These are phyloP conservation scores for Tetradesmus obliquus DNA, from an alignment of 139 green algal genomes.

Conservation along the genomic window DNA sequence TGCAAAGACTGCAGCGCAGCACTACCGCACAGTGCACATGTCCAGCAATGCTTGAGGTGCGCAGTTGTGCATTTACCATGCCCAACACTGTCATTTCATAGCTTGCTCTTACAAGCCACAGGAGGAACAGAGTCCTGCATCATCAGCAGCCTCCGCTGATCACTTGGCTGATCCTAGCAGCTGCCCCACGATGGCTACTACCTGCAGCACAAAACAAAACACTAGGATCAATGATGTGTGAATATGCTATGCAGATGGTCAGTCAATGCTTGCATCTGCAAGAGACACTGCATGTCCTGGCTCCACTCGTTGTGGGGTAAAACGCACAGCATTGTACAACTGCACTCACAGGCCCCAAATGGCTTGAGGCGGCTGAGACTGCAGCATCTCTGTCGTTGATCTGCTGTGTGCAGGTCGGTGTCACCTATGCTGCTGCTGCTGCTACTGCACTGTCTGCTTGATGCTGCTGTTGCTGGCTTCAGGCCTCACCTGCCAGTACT, in stretches of 20 bases:
- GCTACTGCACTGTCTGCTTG: neutral
- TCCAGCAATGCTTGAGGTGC: too few species aligned
- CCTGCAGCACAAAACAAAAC: slow-evolving; percentile 48
- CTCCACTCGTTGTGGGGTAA: neutral
- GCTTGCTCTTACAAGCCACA: too few species aligned
- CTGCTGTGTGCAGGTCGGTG: too few species aligned
- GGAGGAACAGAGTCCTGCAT: too few species aligned
- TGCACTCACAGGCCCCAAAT: too few species aligned
- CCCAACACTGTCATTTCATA: too few species aligned
- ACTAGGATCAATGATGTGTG: neutral
- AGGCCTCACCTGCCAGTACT: slow-evolving; percentile 95
- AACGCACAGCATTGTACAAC: too few species aligned
- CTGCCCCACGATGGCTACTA: slow-evolving; percentile 71
- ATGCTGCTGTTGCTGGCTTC: neutral
- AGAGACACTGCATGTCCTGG: neutral
- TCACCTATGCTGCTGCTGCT: neutral
- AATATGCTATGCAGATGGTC: neutral
- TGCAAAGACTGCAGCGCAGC: too few species aligned
- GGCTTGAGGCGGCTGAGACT: too few species aligned
- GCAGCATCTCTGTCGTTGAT: too few species aligned
- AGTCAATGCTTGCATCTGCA: neutral
- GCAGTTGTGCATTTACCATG: too few species aligned
- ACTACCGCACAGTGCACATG: too few species aligned
- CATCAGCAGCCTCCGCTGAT: neutral
- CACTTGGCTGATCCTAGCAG: slow-evolving; percentile 61